These are phyloP conservation scores for Sindora glabra DNA, from an alignment of 306 rosid genomes.

Conservation along the genomic window DNA sequence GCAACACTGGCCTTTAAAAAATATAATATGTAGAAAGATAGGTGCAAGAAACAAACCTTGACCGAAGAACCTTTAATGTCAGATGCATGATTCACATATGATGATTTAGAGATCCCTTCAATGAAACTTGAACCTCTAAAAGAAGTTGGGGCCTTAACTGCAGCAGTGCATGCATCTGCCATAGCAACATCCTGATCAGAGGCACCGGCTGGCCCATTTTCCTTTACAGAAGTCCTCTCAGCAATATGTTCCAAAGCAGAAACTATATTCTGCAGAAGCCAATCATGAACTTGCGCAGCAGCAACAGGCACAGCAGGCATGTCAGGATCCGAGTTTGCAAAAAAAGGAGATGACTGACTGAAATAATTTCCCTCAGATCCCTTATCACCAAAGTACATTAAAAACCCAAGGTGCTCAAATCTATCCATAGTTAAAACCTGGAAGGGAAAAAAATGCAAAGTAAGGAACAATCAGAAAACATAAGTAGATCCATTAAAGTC, in stretches of 20 bases:
- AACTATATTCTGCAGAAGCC: constrained; percentile 74
- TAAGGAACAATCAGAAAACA: too few relatives aligned
- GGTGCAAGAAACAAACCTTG: constrained; percentile 55
- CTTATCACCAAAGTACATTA: constrained; percentile 81
- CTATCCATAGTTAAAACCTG: constrained; percentile 91
- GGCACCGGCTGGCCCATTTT: constrained; percentile 68
- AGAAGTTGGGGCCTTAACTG: constrained; percentile 50
- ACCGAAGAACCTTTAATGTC: constrained; percentile 86
- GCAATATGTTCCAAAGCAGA: constrained; percentile 79
- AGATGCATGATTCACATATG: constrained; percentile 76
- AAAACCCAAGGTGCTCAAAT: constrained; percentile 92
- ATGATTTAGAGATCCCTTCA: constrained; percentile 89
- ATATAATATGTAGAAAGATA: constrained; percentile 6
- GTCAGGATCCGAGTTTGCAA: constrained; percentile 96
- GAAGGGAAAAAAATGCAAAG: constrained; percentile 21
- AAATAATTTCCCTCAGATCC: constrained; percentile 65
- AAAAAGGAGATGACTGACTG: constrained; percentile 87
- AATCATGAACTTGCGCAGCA: constrained; percentile 80
- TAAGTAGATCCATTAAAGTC: too few relatives aligned
- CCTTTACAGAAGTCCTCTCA: constrained; percentile 74
- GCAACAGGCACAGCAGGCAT: constrained; percentile 98
- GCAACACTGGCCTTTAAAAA: too few relatives aligned
- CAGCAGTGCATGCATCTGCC: constrained; percentile 73
- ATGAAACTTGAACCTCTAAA: constrained; percentile 76
- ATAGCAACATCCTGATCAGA: constrained; percentile 93